phyloP scores from a whole-genome alignment of 1,284 basidiomycete species.

The Ustilago esculenta region DNA sequence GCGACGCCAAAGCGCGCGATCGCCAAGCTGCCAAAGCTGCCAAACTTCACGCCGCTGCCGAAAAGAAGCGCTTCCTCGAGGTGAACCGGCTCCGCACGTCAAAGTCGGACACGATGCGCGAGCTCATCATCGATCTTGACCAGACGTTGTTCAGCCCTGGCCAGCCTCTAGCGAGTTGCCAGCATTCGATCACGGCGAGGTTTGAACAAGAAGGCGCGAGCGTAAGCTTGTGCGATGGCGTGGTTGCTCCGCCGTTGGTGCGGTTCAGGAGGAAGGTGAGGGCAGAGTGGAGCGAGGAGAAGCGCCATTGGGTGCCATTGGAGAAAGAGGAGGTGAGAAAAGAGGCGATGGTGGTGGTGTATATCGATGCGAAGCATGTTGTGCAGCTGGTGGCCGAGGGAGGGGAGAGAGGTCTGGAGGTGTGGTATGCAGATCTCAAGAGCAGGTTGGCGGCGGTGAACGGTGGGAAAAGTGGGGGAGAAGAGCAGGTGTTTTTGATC shows the following conservation, averaged over 20 bases:
- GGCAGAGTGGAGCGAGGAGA: conserved; percentile 27
- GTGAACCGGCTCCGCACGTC: conserved; percentile 41
- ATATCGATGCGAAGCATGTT: conserved; percentile 33
- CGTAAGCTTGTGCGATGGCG: conserved; percentile 24
- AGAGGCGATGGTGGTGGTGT: conserved; percentile 26
- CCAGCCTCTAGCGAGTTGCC: conserved; percentile 9
- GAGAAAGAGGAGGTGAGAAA: conserved; percentile 17
- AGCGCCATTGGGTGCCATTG: conserved; percentile 37
- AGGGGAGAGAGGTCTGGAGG: conserved; percentile 14
- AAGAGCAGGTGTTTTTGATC: conserved; percentile 37
- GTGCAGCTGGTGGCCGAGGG: conserved; percentile 24
- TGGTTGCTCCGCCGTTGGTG: conserved; percentile 28
- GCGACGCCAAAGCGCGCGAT: conserved; percentile 28
- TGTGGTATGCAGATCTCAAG: conserved; percentile 32
- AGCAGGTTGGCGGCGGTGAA: conserved; percentile 10
- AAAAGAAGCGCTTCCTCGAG: conserved; percentile 44
- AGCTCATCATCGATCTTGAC: conserved; percentile 46
- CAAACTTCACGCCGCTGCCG: conserved; percentile 15
- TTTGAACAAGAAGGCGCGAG: conserved; percentile 31
- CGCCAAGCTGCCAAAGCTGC: conserved; percentile 30
- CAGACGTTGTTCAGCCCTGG: conserved; percentile 24
- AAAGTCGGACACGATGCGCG: conserved; percentile 47
- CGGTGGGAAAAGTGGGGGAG: not conserved
- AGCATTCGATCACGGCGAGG: conserved; percentile 19
- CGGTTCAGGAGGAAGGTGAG: conserved; percentile 26